A percentile compares a stretch with the other conserved stretches of the same genome.
Conservation (phyloP, 768 basidiomycete genomes). For the Mycena belliarum region DNA sequence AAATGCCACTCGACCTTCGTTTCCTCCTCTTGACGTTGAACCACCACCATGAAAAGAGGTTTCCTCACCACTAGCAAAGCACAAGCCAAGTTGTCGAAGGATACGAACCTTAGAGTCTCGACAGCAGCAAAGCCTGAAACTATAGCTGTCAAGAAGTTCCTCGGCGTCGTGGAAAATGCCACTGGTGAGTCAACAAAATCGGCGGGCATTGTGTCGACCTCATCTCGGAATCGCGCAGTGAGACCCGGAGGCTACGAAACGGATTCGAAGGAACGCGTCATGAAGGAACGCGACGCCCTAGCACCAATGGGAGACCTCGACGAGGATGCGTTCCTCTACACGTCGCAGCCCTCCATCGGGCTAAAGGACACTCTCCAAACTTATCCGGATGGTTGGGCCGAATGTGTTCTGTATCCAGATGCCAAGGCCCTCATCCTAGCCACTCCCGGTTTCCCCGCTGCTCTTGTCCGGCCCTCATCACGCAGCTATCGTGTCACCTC, state of each 20-base stretch:
- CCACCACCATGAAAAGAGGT: conserved; percentile 6
- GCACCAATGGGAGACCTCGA: not conserved
- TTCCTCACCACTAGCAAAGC: conserved; percentile 10
- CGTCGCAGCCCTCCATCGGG: not conserved
- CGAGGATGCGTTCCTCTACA: not conserved
- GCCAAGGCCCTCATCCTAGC: conserved; percentile 1
- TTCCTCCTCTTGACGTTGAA: too few species aligned
- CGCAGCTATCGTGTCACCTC: not conserved
- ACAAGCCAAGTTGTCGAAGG: conserved; percentile 4
- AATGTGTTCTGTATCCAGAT: conserved; percentile 5
- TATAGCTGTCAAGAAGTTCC: not conserved
- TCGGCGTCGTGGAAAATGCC: not conserved
- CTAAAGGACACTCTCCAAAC: not conserved
- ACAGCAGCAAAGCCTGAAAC: conserved; percentile 8
- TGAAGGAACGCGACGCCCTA: not conserved
- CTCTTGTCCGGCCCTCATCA: not conserved
- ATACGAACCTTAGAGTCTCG: not conserved
- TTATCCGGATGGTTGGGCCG: conserved; percentile 6
- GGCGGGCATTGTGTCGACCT: too few species aligned
- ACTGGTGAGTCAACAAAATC: not conserved
- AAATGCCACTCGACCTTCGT: too few species aligned
- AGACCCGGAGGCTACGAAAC: conserved; percentile 3
- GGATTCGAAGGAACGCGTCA: not conserved
- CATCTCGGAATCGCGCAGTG: not conserved
- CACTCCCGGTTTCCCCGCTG: conserved; percentile 12